A percentile compares a stretch with the other conserved stretches of the same genome.
These are phyloP conservation scores for Dioszegia hungarica DNA, from an alignment of 768 basidiomycete species.

Conservation along the genomic window DNA sequence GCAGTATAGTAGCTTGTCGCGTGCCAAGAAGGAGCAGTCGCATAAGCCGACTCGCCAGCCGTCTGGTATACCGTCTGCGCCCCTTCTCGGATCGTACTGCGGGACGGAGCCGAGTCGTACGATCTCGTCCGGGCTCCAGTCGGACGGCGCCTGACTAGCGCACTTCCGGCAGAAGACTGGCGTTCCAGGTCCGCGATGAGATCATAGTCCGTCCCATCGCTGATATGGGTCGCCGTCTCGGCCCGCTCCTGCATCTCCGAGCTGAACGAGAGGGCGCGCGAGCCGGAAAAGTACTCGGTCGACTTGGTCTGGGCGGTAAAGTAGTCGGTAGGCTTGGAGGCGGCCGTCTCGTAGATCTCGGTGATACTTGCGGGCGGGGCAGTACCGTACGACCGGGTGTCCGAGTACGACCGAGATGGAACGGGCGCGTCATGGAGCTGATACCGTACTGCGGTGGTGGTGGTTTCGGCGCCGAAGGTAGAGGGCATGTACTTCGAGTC, in stretches of 20 bases:
- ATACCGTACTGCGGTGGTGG: slow-evolving; percentile 12
- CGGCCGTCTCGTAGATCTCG: slow-evolving; percentile 22
- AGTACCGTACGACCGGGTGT: background rate
- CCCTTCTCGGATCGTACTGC: background rate
- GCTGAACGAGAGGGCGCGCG: slow-evolving; percentile 5
- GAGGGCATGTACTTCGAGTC: slow-evolving; percentile 30
- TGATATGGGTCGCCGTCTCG: slow-evolving; percentile 21
- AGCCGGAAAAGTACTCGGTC: slow-evolving; percentile 8
- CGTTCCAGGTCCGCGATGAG: slow-evolving; percentile 35
- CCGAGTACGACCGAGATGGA: background rate
- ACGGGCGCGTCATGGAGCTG: slow-evolving; percentile 31
- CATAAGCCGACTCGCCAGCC: slow-evolving; percentile 20
- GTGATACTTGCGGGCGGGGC: background rate
- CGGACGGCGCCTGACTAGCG: slow-evolving; percentile 2
- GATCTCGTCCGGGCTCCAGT: background rate
- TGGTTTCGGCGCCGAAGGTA: slow-evolving; percentile 5
- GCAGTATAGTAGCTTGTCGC: slow-evolving; percentile 24
- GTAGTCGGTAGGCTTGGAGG: slow-evolving; percentile 20
- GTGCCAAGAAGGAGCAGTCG: slow-evolving; percentile 27
- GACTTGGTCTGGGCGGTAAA: slow-evolving; percentile 19
- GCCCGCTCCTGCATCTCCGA: slow-evolving; percentile 18
- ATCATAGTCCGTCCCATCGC: slow-evolving; percentile 29
- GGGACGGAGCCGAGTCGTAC: background rate
- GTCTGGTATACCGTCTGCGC: slow-evolving; percentile 22
- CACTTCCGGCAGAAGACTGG: slow-evolving; percentile 30